phyloP scores from a whole-genome alignment of 176 grass and related monocot species.

The Raddia distichophylla region DNA sequence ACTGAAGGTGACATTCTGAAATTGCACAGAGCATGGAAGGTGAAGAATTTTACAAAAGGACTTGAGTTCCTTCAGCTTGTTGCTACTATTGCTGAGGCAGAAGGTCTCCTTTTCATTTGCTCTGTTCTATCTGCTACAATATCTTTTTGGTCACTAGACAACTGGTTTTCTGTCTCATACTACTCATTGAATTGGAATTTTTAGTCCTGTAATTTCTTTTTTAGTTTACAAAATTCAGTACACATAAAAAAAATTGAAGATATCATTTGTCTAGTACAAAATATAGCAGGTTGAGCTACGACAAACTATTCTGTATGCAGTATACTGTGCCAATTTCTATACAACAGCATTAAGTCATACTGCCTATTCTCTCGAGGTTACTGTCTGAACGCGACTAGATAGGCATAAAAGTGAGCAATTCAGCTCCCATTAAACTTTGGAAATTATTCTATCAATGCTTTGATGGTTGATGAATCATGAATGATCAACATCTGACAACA shows the following conservation, averaged over 20 bases:
- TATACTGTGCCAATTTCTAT: neutral
- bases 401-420: neutral
- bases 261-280: neutral
- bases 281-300: neutral
- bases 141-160: slow-evolving; percentile 10
- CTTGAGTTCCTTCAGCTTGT: slow-evolving; percentile 91
- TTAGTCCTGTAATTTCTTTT: neutral
- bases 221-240: neutral
- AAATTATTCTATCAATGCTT: neutral
- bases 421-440: slow-evolving; percentile 1
- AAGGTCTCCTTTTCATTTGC: slow-evolving; percentile 56
- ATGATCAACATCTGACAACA: slow-evolving; percentile 3
- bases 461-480: neutral
- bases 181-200: neutral
- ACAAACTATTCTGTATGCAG: neutral
- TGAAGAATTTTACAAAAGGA: slow-evolving; percentile 86
- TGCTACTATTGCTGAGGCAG: slow-evolving; percentile 73
- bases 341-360: neutral
- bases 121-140: neutral
- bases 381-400: slow-evolving; percentile 25
- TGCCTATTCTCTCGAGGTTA: neutral
- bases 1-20: slow-evolving; percentile 64
- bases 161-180: neutral
- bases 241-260: neutral
- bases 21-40: slow-evolving; percentile 76